These are phyloP conservation scores for Cryptococcus sp. DNA, from an alignment of 1,284 basidiomycete genomes.

Conservation along the genomic window DNA sequence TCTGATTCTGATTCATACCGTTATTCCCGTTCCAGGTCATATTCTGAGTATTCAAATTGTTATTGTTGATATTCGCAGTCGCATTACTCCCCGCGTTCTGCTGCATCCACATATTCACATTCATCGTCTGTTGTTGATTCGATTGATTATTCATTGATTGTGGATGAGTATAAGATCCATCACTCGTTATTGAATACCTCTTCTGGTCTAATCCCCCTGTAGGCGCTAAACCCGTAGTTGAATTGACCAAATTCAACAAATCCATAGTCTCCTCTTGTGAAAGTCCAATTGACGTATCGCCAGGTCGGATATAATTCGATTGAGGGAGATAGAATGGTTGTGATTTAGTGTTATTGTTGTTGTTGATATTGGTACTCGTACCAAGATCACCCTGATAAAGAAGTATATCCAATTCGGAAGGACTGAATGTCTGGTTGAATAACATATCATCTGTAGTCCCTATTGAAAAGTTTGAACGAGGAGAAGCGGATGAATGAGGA, in stretches of 20 bases:
- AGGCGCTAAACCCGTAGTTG: not conserved
- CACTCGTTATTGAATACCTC: not conserved
- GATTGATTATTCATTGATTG: not conserved
- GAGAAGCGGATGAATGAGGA: conserved; percentile 27
- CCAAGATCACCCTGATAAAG: conserved; percentile 12
- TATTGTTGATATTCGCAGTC: too few relatives aligned
- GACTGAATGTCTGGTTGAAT: conserved; percentile 22
- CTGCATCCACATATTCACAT: not conserved
- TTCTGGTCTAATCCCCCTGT: not conserved
- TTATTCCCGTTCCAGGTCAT: too few relatives aligned
- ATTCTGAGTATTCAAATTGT: too few relatives aligned
- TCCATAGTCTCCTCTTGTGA: conserved; percentile 16
- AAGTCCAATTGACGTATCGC: not conserved
- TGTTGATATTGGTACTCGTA: not conserved
- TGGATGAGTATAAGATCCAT: not conserved
- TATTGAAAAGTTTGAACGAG: conserved; percentile 29
- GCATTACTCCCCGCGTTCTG: not conserved
- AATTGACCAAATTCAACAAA: conserved; percentile 15
- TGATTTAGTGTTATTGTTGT: conserved; percentile 5
- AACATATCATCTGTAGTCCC: conserved; percentile 33
- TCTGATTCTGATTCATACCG: too few relatives aligned
- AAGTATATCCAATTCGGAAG: conserved; percentile 36
- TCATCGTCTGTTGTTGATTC: not conserved
- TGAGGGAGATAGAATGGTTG: conserved; percentile 11
- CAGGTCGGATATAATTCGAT: not conserved